A percentile compares a stretch with the other conserved stretches of the same genome.
phyloP scores from a whole-genome alignment of 176 grass and related monocot species.

The Dactylis glomerata region DNA sequence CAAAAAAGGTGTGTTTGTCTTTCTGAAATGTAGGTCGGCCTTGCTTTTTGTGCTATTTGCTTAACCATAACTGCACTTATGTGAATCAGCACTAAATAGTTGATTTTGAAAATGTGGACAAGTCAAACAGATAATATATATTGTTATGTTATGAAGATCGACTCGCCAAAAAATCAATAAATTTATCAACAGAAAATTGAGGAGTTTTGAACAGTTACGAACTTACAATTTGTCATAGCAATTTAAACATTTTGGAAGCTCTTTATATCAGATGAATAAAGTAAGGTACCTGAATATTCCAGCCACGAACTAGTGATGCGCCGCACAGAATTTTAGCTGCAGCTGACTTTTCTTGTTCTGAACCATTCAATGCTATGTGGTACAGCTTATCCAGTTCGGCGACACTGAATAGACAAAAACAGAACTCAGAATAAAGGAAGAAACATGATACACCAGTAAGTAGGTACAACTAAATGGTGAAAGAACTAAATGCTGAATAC shows the following conservation, averaged over 20 bases:
- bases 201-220: neutral
- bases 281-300: constrained; percentile 91
- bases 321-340: constrained; percentile 94
- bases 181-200: neutral
- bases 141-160: neutral
- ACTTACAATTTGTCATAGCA: neutral
- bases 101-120: neutral
- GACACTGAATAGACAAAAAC: constrained; percentile 54
- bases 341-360: constrained; percentile 84
- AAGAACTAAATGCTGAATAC: neutral
- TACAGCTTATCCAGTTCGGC: constrained; percentile 85
- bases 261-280: neutral
- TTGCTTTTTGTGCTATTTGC: neutral
- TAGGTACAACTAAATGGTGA: neutral
- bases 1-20: neutral
- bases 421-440: constrained; percentile 17
- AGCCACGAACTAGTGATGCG: constrained; percentile 77
- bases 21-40: neutral
- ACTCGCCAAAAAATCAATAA: neutral
- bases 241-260: neutral
- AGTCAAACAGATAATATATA: constrained; percentile 8
- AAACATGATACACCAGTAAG: constrained; percentile 5
- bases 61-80: neutral
- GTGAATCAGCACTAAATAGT: neutral
- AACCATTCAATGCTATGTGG: constrained; percentile 70